Percentiles rank a stretch among this genome's conserved stretches.
Evolutionary conservation across 2,329 filamentous ascomycete species (phyloP).

Genomic region (Hymenoscyphus occultus): DNA sequence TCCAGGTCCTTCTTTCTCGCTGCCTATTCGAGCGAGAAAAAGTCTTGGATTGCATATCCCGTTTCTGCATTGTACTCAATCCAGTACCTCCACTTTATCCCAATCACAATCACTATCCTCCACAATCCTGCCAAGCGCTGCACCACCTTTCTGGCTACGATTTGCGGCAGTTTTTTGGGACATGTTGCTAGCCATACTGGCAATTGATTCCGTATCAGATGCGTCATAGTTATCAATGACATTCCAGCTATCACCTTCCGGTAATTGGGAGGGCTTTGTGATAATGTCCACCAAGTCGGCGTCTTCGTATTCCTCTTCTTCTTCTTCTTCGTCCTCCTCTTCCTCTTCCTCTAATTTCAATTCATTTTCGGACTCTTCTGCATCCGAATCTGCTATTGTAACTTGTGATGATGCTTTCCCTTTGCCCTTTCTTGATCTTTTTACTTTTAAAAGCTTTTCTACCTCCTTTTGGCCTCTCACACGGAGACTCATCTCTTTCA

Average conservation of each 20-base stretch:
- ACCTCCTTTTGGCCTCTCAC: slow-evolving; percentile 68
- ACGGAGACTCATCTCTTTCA: slow-evolving; percentile 78
- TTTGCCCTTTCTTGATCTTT: slow-evolving; percentile 21
- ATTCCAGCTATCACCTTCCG: slow-evolving; percentile 22
- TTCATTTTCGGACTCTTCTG: slow-evolving; percentile 19
- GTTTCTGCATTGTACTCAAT: slow-evolving; percentile 29
- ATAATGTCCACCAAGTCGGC: slow-evolving; percentile 11
- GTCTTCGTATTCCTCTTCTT: slow-evolving; percentile 18
- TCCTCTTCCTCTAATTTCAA: slow-evolving; percentile 16
- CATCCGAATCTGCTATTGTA: slow-evolving; percentile 17
- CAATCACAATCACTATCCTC: slow-evolving; percentile 53
- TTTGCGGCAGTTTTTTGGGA: slow-evolving; percentile 5
- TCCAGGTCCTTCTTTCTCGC: too few species aligned
- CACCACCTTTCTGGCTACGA: not conserved
- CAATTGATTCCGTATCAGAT: slow-evolving; percentile 26
- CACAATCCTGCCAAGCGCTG: slow-evolving; percentile 43
- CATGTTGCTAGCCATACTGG: slow-evolving; percentile 21
- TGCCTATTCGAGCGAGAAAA: too few species aligned
- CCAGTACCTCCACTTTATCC: slow-evolving; percentile 45
- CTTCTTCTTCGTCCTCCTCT: not conserved
- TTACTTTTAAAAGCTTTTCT: slow-evolving; percentile 60
- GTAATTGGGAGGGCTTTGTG: not conserved
- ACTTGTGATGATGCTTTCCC: slow-evolving; percentile 20
- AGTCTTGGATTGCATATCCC: too few species aligned
- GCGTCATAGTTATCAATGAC: slow-evolving; percentile 24